Base-by-base conservation (phyloP, 345 rosid genomes). In the Lepidium aucheri region DNA sequence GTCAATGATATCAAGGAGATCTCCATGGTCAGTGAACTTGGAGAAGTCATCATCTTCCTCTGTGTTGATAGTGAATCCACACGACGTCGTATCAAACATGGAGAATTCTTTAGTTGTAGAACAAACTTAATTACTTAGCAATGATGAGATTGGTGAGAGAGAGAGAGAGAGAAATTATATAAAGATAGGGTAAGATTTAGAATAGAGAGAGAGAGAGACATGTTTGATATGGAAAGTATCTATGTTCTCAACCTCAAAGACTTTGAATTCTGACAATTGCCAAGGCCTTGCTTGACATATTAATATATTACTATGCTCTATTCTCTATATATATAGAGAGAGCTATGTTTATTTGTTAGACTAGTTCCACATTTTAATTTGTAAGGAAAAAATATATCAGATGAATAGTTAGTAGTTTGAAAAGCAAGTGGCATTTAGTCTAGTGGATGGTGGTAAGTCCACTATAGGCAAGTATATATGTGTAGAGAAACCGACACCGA, bases 1-100 rank as follows among this genome's bases (percentile, higher is more conserved):
- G 75, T 89, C 85, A 56, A 89, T 89, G 80, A 82, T 80, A 53
- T 86, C 98, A 0, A 89, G 85, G 57, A 87, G 68, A 67, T 63
- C 76, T 1, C 79, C 79, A 28, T 63, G 74, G 65, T 87, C 83
- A 13, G 79, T 75, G 62, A 84, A 82, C 34, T 85, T 85, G 20
- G 80, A 79, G 58, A 87, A 84, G 53, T 81, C 88, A 15, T 73
- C 78, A 4, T 81, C 88, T 7, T 74, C 78, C 6, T 40, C 72
- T 7, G 63, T 35, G 53, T 67, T 73, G 28, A 61, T 49, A 5
- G 45, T 64, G 65, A 72, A 72, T 47, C 63, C 76, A 56, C 70
- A 71, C 14, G 76, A 71, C 14, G 76, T 20, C 52, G 60, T 76
- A 73, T 75, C 82, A 82, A 56, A 84, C 99, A 94, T 88, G 59